These are phyloP conservation scores for Microcos paniculata DNA, from an alignment of 345 rosid species.

Conservation along the genomic window DNA sequence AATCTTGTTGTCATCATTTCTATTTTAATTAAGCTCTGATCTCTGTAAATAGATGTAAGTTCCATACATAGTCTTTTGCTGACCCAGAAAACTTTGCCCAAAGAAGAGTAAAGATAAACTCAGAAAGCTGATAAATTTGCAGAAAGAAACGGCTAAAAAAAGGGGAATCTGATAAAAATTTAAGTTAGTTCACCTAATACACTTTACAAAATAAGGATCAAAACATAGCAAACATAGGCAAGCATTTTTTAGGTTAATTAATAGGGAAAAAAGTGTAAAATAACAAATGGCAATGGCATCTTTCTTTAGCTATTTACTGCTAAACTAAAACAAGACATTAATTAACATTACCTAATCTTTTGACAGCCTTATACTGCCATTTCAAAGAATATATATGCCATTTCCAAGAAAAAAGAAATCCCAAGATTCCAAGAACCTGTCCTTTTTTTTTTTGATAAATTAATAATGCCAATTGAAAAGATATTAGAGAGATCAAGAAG, in stretches of 20 bases:
- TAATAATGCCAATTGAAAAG: not conserved
- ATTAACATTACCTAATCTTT: too few species aligned
- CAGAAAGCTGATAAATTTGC: not conserved
- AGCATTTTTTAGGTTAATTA: not conserved
- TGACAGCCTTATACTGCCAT: not conserved
- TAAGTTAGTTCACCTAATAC: conserved; percentile 15
- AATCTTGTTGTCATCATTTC: not conserved
- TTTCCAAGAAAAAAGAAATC: not conserved
- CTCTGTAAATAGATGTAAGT: too few species aligned
- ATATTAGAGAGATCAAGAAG: too few species aligned
- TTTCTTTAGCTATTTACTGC: not conserved
- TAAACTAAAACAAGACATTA: not conserved
- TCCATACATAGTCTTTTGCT: too few species aligned
- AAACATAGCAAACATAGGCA: not conserved
- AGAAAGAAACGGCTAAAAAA: not conserved
- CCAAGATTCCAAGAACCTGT: too few species aligned
- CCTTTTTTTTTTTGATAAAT: not conserved
- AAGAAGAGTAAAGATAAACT: not conserved
- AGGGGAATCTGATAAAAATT: not conserved
- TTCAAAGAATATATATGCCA: not conserved
- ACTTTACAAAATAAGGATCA: not conserved
- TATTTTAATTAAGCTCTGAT: too few species aligned
- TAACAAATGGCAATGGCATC: not conserved
- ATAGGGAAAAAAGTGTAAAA: not conserved
- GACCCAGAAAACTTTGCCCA: not conserved